Conservation (phyloP, 75 land plant genomes). For the Chamaecyparis obtusa region DNA sequence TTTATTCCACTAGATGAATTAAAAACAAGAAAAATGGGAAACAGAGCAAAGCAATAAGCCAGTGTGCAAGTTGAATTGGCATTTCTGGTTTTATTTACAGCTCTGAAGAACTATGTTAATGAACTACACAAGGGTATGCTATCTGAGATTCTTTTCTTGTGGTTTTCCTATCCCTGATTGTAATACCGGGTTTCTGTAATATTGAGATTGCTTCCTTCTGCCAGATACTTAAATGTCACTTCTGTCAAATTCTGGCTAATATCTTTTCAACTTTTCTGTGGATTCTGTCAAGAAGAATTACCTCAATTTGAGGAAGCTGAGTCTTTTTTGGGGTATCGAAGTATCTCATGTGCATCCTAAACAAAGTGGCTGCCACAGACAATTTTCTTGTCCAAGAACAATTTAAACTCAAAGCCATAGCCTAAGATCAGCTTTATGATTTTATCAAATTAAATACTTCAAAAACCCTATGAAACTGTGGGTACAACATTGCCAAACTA, state of each 20-base stretch:
- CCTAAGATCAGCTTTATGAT: neutral
- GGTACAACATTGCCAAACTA: neutral
- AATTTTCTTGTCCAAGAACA: neutral
- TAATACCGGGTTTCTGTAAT: no score
- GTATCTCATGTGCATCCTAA: neutral
- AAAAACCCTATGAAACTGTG: neutral
- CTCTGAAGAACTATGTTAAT: neutral
- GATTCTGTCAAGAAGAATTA: neutral
- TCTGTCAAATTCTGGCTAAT: neutral
- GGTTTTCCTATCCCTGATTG: no score
- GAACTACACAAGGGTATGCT: neutral
- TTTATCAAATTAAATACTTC: neutral
- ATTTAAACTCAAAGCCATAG: neutral
- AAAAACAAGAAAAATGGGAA: no score
- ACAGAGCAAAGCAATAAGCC: no score
- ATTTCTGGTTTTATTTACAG: neutral
- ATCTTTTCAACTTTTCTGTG: no score
- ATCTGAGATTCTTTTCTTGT: no score
- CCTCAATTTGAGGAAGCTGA: no score
- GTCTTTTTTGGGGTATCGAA: neutral
- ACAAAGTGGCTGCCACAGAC: neutral
- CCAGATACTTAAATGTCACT: neutral
- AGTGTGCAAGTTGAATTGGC: neutral
- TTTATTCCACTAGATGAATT: neutral
- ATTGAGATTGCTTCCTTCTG: neutral